Base-by-base conservation (phyloP, 129 eudicot genomes). In the Sambucus nigra region DNA sequence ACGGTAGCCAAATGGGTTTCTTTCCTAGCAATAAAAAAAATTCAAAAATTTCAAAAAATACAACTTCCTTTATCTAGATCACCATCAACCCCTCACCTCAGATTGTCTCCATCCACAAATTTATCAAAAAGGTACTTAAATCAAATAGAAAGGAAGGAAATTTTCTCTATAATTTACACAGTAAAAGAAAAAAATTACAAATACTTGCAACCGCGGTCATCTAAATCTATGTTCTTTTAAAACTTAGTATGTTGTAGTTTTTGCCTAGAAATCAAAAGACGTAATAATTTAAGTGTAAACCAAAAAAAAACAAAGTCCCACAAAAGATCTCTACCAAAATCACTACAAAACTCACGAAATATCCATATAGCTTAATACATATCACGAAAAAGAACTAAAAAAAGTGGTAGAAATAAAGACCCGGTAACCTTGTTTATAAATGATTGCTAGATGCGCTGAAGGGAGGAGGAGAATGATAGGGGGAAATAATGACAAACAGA, bases 291-390 rank as follows among this genome's bases (percentile, higher is more conserved):
- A n/a, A n/a, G n/a, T n/a, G n/a, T n/a, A n/a, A n/a, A 65, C 47
- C 76, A 47, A 44, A 65, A 68, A 64, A 61, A 44, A 46, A 28
- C 59, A 66, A 45, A 32, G 20, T 47, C 46, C 50, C 46, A 55
- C 38, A n/a, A 65, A 55, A 59, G 87, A 75, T 80, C 72, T 71
- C 70, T 48, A 50, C 75, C 69, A 59, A 29, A 55, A 66, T 55
- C 7, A 53, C 60, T 55, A 67, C 69, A 71, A 61, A 73, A 66
- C 35, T 75, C 53, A 64, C 68, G 80, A 32, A 79, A 79, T 83
- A 66, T 29, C 57, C 50, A 42, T 55, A n/a, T n/a, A n/a, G n/a
- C n/a, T n/a, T n/a, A n/a, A n/a, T n/a, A n/a, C n/a, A n/a, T 45
- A 62, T 50, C 47, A 63, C 25, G 62, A 55, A n/a, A n/a, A n/a